A percentile compares a stretch with the other conserved stretches of the same genome.
These are phyloP conservation scores for Starmerella etchellsii DNA, from an alignment of 805 yeast species.

Conservation along the genomic window DNA sequence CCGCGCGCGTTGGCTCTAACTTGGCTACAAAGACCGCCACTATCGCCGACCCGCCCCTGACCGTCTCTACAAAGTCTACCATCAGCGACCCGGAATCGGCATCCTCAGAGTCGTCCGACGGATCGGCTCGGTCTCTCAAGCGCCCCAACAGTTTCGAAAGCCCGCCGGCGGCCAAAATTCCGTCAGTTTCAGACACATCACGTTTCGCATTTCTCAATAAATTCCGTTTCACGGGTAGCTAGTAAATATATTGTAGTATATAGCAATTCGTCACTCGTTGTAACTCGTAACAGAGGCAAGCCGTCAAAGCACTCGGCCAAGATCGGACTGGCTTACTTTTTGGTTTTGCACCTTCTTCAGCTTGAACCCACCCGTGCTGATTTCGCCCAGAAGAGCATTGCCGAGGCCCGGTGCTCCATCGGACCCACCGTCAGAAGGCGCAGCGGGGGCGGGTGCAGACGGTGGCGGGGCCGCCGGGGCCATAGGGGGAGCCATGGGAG, in stretches of 20 bases:
- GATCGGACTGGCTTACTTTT: conserved; percentile 16
- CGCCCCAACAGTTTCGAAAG: not conserved
- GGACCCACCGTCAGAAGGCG: conserved; percentile 13
- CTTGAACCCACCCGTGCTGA: conserved; percentile 23
- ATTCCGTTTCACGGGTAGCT: not conserved
- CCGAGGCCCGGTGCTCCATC: conserved; percentile 4
- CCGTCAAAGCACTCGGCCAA: conserved; percentile 25
- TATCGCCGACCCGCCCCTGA: not conserved
- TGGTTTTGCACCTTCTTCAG: conserved; percentile 26
- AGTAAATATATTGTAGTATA: no score
- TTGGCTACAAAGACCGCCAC: no score
- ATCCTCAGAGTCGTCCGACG: no score
- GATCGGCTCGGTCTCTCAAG: no score
- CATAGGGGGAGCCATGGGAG: conserved; percentile 13
- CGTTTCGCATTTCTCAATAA: not conserved
- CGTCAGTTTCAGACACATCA: no score
- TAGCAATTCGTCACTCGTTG: no score
- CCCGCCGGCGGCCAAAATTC: no score
- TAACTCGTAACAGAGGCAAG: no score
- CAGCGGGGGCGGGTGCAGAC: conserved; percentile 22
- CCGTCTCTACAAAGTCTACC: no score
- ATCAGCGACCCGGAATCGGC: no score
- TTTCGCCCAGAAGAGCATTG: conserved; percentile 26
- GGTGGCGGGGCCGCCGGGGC: conserved; percentile 1
- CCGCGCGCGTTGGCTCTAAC: no score